A percentile compares a stretch with the other conserved stretches of the same genome.
Conservation (phyloP, 495 filamentous ascomycete species). For the Trichoderma parareesei region DNA sequence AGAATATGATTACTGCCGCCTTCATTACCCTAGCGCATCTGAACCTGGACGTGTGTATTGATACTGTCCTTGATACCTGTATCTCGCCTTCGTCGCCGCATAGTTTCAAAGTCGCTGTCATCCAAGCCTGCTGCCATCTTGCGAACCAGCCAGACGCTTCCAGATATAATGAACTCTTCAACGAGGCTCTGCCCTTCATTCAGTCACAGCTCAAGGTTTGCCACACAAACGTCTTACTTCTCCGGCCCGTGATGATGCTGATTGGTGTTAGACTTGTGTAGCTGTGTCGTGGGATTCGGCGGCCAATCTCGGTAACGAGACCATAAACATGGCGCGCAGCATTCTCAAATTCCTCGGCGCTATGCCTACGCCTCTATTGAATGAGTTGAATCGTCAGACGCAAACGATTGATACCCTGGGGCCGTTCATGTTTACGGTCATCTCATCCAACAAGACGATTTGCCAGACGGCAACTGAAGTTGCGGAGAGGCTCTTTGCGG, state of each 20-base stretch:
- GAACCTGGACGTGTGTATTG: slow-evolving; percentile 47
- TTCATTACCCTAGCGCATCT: slow-evolving; percentile 54
- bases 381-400: slow-evolving; percentile 29
- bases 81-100: slow-evolving; percentile 46
- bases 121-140: slow-evolving; percentile 49
- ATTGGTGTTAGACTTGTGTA: background rate
- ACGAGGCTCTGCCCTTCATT: slow-evolving; percentile 45
- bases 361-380: slow-evolving; percentile 43
- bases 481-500: slow-evolving; percentile 38
- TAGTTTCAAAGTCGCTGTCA: slow-evolving; percentile 51
- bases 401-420: slow-evolving; percentile 37
- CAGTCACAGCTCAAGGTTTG: slow-evolving; percentile 45
- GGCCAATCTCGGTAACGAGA: slow-evolving; percentile 7
- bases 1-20: slow-evolving; percentile 54
- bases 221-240: background rate
- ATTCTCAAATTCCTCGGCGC: slow-evolving; percentile 46
- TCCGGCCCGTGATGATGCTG: background rate
- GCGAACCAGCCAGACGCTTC: slow-evolving; percentile 40
- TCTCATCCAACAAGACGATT: slow-evolving; percentile 42
- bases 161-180: slow-evolving; percentile 45
- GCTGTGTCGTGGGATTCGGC: background rate
- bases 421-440: slow-evolving; percentile 43
- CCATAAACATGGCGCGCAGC: slow-evolving; percentile 34
- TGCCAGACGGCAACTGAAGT: slow-evolving; percentile 37
- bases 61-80: slow-evolving; percentile 44